Evolutionary conservation across 2,329 filamentous ascomycete genomes (phyloP).

Genomic region (Parascedosporium putredinis): DNA sequence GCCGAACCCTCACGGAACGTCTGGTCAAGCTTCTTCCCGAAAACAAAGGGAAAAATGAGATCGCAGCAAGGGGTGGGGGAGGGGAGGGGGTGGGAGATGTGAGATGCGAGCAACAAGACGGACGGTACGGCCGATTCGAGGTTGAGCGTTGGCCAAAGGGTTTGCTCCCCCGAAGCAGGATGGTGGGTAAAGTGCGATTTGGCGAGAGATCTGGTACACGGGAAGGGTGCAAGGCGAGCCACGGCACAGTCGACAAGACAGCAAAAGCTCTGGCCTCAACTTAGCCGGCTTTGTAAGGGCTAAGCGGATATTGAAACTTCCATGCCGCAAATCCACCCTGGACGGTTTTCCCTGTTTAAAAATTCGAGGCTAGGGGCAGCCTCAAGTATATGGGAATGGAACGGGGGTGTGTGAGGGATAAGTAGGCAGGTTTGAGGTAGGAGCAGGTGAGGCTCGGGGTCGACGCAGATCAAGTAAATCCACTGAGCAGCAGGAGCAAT

Average conservation of each 20-base stretch:
- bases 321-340: slow-evolving; percentile 25
- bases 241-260: background rate
- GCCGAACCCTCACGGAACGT: background rate
- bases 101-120: background rate
- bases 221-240: slow-evolving; percentile 4
- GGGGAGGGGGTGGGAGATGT: slow-evolving; percentile 2
- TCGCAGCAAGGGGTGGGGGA: too few relatives aligned
- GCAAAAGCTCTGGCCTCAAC: background rate
- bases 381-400: slow-evolving; percentile 18
- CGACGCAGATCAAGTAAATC: slow-evolving; percentile 8
- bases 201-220: slow-evolving; percentile 4
- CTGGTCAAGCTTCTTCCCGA: background rate
- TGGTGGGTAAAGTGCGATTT: slow-evolving; percentile 4
- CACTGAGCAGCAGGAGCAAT: slow-evolving; percentile 1
- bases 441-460: slow-evolving; percentile 8
- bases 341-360: slow-evolving; percentile 14
- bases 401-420: slow-evolving; percentile 6
- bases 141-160: slow-evolving; percentile 4
- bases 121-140: slow-evolving; percentile 5
- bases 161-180: background rate
- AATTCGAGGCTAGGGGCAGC: slow-evolving; percentile 16
- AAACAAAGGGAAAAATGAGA: too few relatives aligned
- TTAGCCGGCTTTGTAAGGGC: slow-evolving; percentile 12
- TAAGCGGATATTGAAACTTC: slow-evolving; percentile 27
- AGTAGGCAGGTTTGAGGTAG: slow-evolving; percentile 8